A percentile compares a stretch with the other conserved stretches of the same genome.
Evolutionary conservation across 208 protist genomes (phyloP).

Genomic region (Acanthamoeba quina): DNA sequence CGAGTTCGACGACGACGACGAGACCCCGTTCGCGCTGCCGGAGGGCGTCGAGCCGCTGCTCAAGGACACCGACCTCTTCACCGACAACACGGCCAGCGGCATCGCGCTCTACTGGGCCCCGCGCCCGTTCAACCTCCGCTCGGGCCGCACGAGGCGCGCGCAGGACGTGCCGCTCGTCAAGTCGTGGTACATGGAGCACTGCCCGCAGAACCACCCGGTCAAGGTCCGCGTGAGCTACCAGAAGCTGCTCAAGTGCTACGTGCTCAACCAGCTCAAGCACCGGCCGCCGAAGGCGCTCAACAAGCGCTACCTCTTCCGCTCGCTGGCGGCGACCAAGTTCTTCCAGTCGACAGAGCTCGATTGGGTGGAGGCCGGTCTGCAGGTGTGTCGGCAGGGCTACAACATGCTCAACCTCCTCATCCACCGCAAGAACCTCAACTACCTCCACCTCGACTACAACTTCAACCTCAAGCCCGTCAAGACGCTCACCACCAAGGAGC

Average conservation of each 20-base stretch:
- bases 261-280: constrained; percentile 98
- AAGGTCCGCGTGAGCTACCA: constrained; percentile 99
- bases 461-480: constrained; percentile 99
- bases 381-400: constrained; percentile 99
- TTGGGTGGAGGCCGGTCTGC: constrained; percentile 99
- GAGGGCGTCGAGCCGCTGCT: constrained; percentile 87
- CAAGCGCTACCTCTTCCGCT: constrained; percentile 95
- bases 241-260: constrained; percentile 99
- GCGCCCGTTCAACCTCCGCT: constrained; percentile 97
- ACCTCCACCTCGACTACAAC: constrained; percentile 99
- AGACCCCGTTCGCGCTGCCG: constrained; percentile 91
- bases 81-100: constrained; percentile 95
- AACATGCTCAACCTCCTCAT: constrained; percentile 99
- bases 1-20: constrained; percentile 73
- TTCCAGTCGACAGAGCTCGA: constrained; percentile 99
- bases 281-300: constrained; percentile 89
- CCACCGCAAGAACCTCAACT: constrained; percentile 99
- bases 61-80: constrained; percentile 94
- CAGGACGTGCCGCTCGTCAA: constrained; percentile 99
- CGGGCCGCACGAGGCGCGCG: constrained; percentile 95
- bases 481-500: constrained; percentile 99
- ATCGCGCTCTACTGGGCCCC: constrained; percentile 98
- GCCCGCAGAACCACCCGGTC: constrained; percentile 90
- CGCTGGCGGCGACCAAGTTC: constrained; percentile 97
- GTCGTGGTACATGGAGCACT: constrained; percentile 96